Evolutionary conservation across 2,329 filamentous ascomycete species (phyloP), one percentile per base, ranked within the genome.

Genomic region (Claviceps monticola): DNA sequence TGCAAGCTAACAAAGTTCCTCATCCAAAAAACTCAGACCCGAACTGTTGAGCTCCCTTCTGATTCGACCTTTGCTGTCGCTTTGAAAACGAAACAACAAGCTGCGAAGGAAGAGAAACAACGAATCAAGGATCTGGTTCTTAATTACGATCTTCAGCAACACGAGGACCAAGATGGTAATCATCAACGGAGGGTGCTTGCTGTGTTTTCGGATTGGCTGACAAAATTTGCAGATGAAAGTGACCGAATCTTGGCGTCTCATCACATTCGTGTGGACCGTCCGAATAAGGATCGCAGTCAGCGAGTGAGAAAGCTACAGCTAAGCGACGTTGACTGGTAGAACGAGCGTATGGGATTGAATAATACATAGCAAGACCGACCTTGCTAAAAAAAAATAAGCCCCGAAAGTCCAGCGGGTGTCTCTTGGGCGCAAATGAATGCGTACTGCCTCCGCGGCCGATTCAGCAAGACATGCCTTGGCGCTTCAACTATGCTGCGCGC

Each of bases 41-140:
- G 87, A 49, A 93, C 87, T 5, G 90, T 97, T 59, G 89, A 93
- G 61, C 74, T 97, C 47, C 86, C 86, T 9, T 83, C 91, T 2
- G 87, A 98, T 66, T 97, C 93, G 0, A 90, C 82, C 48, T 96
- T 98, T 69, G 93, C 93, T 5, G 79, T 97, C 57, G 93, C 93
- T 44, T 93, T 98, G 89, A 93, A 88, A 65, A 89, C 80, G 55
- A 90, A 97, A 70, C 90, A 96, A 65, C 86, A 94, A 68, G 91
- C 89, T 2, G 91, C 97, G 65, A 84, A 86, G 50, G 93, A 95
- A 64, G 94, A 98, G 67, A 91, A 98, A 67, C 89, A 96, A 67
- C 86, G 93, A 56, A 98, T 98, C 79, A 98, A 98, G 73, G 95
- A 88, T 62, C 76, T 98, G 46, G 93, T 98, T 51, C 74, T 98